phyloP scores from a whole-genome alignment of 2,329 filamentous ascomycete genomes.

The Aureobasidium namibiae region DNA sequence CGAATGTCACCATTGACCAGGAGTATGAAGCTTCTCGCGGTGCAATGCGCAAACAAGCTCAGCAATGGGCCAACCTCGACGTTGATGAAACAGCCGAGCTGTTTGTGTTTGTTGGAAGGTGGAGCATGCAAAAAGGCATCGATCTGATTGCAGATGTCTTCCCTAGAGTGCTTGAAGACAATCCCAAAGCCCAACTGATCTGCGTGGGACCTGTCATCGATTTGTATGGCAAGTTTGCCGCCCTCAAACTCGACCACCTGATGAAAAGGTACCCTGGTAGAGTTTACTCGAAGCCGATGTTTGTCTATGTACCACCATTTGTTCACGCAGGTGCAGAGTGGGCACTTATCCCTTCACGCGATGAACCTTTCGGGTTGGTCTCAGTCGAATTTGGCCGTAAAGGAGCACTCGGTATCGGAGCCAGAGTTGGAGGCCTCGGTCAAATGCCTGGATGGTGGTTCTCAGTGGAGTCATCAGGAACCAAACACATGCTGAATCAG shows the following conservation, averaged over 20 bases:
- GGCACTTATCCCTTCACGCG: conserved; percentile 58
- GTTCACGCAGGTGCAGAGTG: conserved; percentile 62
- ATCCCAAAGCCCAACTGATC: conserved; percentile 53
- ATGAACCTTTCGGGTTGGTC: conserved; percentile 61
- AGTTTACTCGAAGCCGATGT: conserved; percentile 59
- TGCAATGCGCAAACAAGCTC: conserved; percentile 51
- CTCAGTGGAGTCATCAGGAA: conserved; percentile 38
- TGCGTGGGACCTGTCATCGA: conserved; percentile 60
- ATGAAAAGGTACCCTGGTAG: conserved; percentile 58
- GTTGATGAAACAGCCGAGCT: conserved; percentile 55
- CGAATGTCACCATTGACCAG: conserved; percentile 44
- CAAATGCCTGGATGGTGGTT: not conserved
- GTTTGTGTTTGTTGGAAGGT: conserved; percentile 60
- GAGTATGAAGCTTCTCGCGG: conserved; percentile 47
- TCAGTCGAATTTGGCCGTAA: conserved; percentile 62
- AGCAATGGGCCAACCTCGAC: conserved; percentile 58
- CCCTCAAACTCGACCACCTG: conserved; percentile 54
- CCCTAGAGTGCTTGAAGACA: conserved; percentile 52
- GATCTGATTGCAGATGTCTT: conserved; percentile 62
- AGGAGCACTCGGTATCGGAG: conserved; percentile 59
- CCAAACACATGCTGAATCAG: conserved; percentile 53
- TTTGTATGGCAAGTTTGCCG: conserved; percentile 59
- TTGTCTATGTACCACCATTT: conserved; percentile 55
- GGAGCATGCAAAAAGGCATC: conserved; percentile 62
- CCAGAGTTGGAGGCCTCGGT: conserved; percentile 47